Conservation (phyloP, 106 monocot genomes). For the Cymbidium sinense region DNA sequence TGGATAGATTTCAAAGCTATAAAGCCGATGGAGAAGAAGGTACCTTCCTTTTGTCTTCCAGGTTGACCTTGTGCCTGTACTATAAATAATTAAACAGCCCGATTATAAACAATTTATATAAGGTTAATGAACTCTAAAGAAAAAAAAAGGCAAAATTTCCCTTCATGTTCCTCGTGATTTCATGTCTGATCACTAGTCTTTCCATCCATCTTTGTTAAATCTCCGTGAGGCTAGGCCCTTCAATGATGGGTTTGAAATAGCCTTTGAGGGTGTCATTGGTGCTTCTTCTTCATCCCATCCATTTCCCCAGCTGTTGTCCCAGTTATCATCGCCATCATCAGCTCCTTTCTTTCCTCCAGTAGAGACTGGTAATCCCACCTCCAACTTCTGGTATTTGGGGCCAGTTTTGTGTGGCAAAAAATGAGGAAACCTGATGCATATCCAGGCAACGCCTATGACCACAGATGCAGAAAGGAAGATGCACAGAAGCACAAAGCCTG, state of each 20-base stretch:
- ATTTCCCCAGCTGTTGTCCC: constrained; percentile 77
- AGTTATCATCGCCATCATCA: constrained; percentile 25
- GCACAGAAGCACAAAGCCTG: constrained; percentile 13
- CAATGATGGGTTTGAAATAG: constrained; percentile 41
- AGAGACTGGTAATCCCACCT: constrained; percentile 50
- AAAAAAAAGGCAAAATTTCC: background rate
- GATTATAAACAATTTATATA: background rate
- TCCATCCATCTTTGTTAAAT: constrained; percentile 77
- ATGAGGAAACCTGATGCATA: constrained; percentile 27
- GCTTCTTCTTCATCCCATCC: constrained; percentile 86
- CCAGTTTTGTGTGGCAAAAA: constrained; percentile 8
- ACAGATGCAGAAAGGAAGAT: constrained; percentile 19
- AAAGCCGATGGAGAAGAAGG: too few relatives aligned
- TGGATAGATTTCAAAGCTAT: too few relatives aligned
- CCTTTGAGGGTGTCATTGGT: constrained; percentile 52
- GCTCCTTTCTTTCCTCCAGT: constrained; percentile 43
- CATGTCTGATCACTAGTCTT: constrained; percentile 17
- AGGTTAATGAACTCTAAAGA: background rate
- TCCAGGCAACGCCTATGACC: constrained; percentile 17
- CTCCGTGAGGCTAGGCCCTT: constrained; percentile 74
- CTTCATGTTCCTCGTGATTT: background rate
- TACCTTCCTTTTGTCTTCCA: too few relatives aligned
- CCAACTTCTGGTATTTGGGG: constrained; percentile 41
- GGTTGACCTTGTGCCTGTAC: background rate
- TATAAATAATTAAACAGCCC: background rate